These are phyloP conservation scores for Exophiala oligosperma DNA, from an alignment of 2,329 filamentous ascomycete genomes.

Conservation along the genomic window DNA sequence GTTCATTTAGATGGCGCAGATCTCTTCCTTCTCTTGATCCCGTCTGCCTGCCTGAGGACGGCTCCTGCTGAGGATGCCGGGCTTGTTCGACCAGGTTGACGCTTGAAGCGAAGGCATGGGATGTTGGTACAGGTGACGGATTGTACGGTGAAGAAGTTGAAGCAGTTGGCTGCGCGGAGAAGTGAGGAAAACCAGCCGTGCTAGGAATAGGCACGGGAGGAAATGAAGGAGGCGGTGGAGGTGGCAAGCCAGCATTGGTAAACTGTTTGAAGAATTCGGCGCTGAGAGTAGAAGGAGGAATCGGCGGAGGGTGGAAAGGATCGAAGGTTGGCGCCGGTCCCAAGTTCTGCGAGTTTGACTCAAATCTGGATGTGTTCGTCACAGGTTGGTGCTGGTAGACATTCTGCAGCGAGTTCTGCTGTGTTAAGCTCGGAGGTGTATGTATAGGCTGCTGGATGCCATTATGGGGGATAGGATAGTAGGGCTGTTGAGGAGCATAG, in stretches of 20 bases:
- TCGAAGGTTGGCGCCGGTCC: slow-evolving; percentile 29
- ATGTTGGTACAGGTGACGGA: slow-evolving; percentile 11
- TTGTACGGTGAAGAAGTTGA: slow-evolving; percentile 17
- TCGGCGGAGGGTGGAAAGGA: slow-evolving; percentile 29
- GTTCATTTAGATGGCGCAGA: background rate
- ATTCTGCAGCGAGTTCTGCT: slow-evolving; percentile 12
- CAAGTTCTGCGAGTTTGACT: slow-evolving; percentile 26
- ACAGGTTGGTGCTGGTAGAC: slow-evolving; percentile 14
- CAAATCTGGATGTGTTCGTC: slow-evolving; percentile 17
- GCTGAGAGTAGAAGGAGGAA: slow-evolving; percentile 18
- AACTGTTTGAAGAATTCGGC: slow-evolving; percentile 29
- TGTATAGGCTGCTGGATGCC: slow-evolving; percentile 29
- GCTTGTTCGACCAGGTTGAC: slow-evolving; percentile 11
- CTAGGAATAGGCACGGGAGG: slow-evolving; percentile 20
- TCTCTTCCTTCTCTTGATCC: slow-evolving; percentile 7
- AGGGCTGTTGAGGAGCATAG: slow-evolving; percentile 32
- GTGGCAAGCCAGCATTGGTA: slow-evolving; percentile 21
- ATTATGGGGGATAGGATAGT: slow-evolving; percentile 30
- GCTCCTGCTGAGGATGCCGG: slow-evolving; percentile 6
- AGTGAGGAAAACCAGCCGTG: slow-evolving; percentile 20
- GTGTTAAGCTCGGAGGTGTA: slow-evolving; percentile 19
- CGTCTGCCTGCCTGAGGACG: slow-evolving; percentile 1
- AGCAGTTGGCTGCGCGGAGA: slow-evolving; percentile 16
- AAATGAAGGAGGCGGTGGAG: slow-evolving; percentile 23
- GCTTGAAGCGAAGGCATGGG: slow-evolving; percentile 4